Evolutionary conservation across 768 basidiomycete genomes (phyloP), one percentile per base, ranked within the genome.

Genomic region (Leccinum subgranulosum): DNA sequence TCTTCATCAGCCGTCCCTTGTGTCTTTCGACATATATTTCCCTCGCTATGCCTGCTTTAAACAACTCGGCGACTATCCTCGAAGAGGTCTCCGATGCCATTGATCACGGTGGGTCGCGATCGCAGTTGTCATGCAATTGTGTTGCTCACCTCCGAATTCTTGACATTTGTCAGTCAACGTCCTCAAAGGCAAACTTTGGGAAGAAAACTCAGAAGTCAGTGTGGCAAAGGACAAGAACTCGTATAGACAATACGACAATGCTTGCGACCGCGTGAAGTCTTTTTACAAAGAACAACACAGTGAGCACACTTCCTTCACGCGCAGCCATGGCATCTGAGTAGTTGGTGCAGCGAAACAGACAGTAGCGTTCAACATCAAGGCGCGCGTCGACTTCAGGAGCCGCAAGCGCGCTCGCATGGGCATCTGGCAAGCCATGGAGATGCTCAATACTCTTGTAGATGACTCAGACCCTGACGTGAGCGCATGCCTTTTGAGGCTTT

Each of bases 381-480:
- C 86, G 6, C 87, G 93, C 9, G 84, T 84, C 10, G 80, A 88
- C 60, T 91, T 91, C 73, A 85, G 85, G 67, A 85, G 74, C 57
- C 81, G 77, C 34, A 79, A 75, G 52, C 83, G 87, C 27, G 88
- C 84, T 3, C 79, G 84, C n/a, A 92, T 94, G 92, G 77, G 87
- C 63, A 74, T 93, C 41, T 93, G 90, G 90, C 83, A 90, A 62
- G 90, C 90, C 10, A 92, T 93, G 73, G 90, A 92, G 65, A 84
- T 84, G 79, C 84, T 95, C 49, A 86, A 94, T 67, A 93, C 89
- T 1, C 79, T 95, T 45, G 81, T 94, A 55, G 92, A 95, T 70
- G 92, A 94, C 61, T 92, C 90, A 8, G 94, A 96, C 73, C 94
- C 94, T 53, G 94, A 92, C 66, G 90, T 90, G 56, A 17, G 68